Conservation (phyloP, 192 early-diverging fungal species). For the Gamsiella multidivaricata region DNA sequence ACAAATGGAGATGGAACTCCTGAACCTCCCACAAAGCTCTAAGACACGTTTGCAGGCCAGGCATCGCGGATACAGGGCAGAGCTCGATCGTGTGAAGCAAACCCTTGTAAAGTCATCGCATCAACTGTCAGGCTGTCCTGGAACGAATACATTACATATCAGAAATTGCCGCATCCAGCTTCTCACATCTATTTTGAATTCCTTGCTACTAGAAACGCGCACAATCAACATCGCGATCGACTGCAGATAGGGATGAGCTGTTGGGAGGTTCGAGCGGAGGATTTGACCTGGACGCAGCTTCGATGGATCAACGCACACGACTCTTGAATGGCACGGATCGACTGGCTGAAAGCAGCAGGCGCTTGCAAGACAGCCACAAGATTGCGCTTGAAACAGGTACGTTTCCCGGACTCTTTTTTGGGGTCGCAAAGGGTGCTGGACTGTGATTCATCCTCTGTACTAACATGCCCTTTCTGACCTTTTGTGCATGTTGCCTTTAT, state of each 20-base stretch:
- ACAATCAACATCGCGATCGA: slow-evolving; percentile 52
- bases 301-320: slow-evolving; percentile 80
- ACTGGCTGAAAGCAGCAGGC: slow-evolving; percentile 77
- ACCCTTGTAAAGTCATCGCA: slow-evolving; percentile 70
- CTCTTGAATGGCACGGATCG: slow-evolving; percentile 90
- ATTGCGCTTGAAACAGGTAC: slow-evolving; percentile 90
- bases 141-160: background rate
- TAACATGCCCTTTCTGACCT: slow-evolving; percentile 1
- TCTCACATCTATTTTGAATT: background rate
- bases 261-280: slow-evolving; percentile 62
- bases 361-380: slow-evolving; percentile 88
- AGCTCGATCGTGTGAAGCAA: slow-evolving; percentile 81
- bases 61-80: slow-evolving; percentile 79
- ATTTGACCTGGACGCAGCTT: slow-evolving; percentile 65
- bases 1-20: slow-evolving; percentile 95
- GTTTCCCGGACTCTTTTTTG: background rate
- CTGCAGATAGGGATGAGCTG: slow-evolving; percentile 70
- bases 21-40: slow-evolving; percentile 72
- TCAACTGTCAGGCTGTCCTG: background rate
- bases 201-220: slow-evolving; percentile 57
- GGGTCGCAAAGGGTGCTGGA: no score
- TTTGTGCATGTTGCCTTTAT: background rate
- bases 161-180: background rate
- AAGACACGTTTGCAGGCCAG: slow-evolving; percentile 75
- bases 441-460: background rate